Evolutionary conservation across 129 eudicot genomes (phyloP), one percentile per base, ranked within the genome.

Genomic region (Pittosporum tobira): DNA sequence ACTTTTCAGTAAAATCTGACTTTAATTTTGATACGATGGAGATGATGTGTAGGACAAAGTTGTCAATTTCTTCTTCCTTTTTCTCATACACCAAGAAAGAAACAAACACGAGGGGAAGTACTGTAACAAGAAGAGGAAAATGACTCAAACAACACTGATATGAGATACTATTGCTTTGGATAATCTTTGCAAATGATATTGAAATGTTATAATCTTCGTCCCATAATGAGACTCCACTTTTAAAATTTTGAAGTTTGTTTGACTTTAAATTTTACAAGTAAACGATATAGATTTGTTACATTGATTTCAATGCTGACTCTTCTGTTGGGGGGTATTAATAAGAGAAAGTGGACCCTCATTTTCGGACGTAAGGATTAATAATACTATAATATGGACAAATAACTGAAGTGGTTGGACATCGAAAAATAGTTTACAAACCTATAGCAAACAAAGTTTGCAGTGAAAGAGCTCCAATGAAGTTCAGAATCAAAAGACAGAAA

Each of bases 21-120:
- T 59, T 81, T 12, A 70, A 22, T 60, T 71, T 70, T 69, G 71
- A 64, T 36, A 77, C 81, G 18, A 59, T 26, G 5, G 71, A 73
- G 49, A 68, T 0, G 43, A 72, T 26, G 47, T 55, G 61, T 50
- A 52, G 79, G 45, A 77, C 12, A 40, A 82, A 54, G 29, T 29
- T 42, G 48, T 90, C 87, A 19, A 85, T 78, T 46, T 53, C 75
- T 22, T 80, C 86, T 75, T 85, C 95, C 53, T 65, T 79, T 70
- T 75, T 74, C 71, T 90, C 95, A 27, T 90, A 85, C 5, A 85
- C 20, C 36, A 52, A 53, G 66, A 90, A 77, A 14, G 77, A 77
- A 45, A 71, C 61, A 59, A 85, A 77, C 9, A 74, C 58, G 11
- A 80, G 31, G n/a, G 81, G 79, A 49, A 81, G 40, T 46, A 81